Percentiles rank a stretch among this genome's conserved stretches.
These are phyloP conservation scores for Colletotrichum sp. DNA, from an alignment of 2,329 filamentous ascomycete genomes.

Conservation along the genomic window DNA sequence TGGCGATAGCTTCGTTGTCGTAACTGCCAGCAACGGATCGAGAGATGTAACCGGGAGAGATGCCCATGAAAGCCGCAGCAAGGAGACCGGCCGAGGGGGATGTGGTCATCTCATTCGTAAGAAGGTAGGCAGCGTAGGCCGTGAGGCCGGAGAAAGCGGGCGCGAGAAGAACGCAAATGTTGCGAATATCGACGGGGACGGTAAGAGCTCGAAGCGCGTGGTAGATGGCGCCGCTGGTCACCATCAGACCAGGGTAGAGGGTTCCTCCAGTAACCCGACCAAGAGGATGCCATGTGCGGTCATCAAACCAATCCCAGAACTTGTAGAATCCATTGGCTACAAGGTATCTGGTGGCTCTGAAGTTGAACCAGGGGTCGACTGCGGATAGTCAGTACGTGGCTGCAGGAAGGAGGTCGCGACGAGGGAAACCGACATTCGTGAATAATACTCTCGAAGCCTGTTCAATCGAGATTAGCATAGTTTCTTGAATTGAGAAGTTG, in stretches of 20 bases:
- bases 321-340: constrained; percentile 97
- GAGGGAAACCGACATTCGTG: constrained; percentile 84
- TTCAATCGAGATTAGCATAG: constrained; percentile 33
- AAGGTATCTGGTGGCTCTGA: constrained; percentile 96
- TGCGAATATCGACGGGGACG: constrained; percentile 95
- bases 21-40: constrained; percentile 97
- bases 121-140: constrained; percentile 88
- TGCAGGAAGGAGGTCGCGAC: neutral
- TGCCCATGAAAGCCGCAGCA: constrained; percentile 96
- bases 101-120: constrained; percentile 97
- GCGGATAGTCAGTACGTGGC: constrained; percentile 30
- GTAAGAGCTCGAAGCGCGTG: constrained; percentile 88
- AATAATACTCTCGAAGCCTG: constrained; percentile 98
- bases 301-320: constrained; percentile 99
- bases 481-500: neutral
- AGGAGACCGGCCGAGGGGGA: constrained; percentile 94
- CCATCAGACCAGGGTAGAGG: constrained; percentile 98
- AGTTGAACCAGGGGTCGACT: constrained; percentile 99
- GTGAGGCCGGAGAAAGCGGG: constrained; percentile 95
- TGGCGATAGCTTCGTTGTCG: constrained; percentile 99
- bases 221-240: constrained; percentile 97
- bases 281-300: constrained; percentile 99
- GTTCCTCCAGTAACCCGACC: constrained; percentile 98
- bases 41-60: constrained; percentile 96
- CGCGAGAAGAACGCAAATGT: constrained; percentile 96